Evolutionary conservation across 2,329 filamentous ascomycete species (phyloP).

Genomic region (Fusarium albosuccineum): DNA sequence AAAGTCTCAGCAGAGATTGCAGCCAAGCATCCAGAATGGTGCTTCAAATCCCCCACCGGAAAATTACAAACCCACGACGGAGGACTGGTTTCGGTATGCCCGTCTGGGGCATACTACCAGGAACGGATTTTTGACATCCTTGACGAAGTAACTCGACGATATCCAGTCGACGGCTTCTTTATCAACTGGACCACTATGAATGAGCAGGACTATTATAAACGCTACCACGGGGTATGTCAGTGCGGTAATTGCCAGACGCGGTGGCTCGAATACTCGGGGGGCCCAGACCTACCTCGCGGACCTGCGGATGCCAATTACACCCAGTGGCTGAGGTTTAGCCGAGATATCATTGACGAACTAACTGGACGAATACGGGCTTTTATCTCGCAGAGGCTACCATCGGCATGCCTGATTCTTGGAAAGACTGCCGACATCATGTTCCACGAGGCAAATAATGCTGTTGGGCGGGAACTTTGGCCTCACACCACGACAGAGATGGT

Average conservation of each 20-base stretch:
- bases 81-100: neutral
- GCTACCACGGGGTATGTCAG: slow-evolving; percentile 1
- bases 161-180: neutral
- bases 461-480: neutral
- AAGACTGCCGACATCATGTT: slow-evolving; percentile 2
- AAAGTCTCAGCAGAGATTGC: neutral
- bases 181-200: slow-evolving; percentile 8
- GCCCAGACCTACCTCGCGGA: neutral
- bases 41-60: neutral
- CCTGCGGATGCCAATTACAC: neutral
- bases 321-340: neutral
- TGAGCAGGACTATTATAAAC: slow-evolving; percentile 1
- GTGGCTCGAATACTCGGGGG: neutral
- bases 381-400: neutral
- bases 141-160: neutral
- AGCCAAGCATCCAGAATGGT: neutral
- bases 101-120: neutral
- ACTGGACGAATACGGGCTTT: neutral
- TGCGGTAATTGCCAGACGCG: neutral
- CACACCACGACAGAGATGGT: neutral
- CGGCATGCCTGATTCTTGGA: neutral
- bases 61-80: neutral
- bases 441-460: neutral
- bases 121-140: slow-evolving; percentile 2
- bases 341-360: neutral